Percentiles rank a stretch among this genome's conserved stretches.
phyloP scores from a whole-genome alignment of 2,329 filamentous ascomycete genomes.

The Emericellopsis cladophorae region DNA sequence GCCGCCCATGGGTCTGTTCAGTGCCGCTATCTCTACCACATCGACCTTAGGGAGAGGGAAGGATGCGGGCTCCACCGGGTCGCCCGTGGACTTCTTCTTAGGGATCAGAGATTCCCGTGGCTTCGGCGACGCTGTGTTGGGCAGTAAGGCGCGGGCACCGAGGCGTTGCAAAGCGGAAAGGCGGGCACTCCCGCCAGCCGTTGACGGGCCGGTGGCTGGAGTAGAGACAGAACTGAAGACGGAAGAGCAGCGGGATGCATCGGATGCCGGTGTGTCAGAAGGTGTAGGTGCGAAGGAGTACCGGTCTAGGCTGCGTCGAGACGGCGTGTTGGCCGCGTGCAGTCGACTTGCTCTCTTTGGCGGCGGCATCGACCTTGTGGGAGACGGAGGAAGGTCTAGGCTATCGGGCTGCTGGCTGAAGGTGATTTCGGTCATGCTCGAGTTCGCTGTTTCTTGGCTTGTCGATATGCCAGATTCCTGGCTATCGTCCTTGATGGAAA shows the following conservation, averaged over 20 bases:
- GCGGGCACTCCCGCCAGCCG: slow-evolving; percentile 18
- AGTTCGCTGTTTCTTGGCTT: slow-evolving; percentile 5
- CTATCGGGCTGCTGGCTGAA: not conserved
- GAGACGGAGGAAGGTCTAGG: not conserved
- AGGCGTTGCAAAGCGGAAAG: slow-evolving; percentile 42
- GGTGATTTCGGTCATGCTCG: slow-evolving; percentile 1
- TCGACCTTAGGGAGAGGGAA: slow-evolving; percentile 43
- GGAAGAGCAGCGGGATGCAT: slow-evolving; percentile 21
- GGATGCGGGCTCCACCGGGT: slow-evolving; percentile 39
- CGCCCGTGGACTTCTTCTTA: slow-evolving; percentile 9
- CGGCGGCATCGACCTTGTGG: slow-evolving; percentile 11
- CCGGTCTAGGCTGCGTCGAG: slow-evolving; percentile 15
- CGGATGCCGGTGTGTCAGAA: slow-evolving; percentile 8
- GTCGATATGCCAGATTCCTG: slow-evolving; percentile 5
- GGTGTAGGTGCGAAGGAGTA: slow-evolving; percentile 19
- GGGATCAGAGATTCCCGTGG: slow-evolving; percentile 8
- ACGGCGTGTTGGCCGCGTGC: slow-evolving; percentile 14
- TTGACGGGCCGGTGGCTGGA: slow-evolving; percentile 28
- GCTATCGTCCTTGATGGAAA: slow-evolving; percentile 2
- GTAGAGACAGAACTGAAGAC: slow-evolving; percentile 21
- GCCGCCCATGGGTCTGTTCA: slow-evolving; percentile 28
- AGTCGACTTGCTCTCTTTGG: slow-evolving; percentile 9
- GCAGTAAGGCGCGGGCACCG: slow-evolving; percentile 27
- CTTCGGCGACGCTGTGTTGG: slow-evolving; percentile 13
- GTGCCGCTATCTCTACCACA: slow-evolving; percentile 35